These are phyloP conservation scores for Pseudogymnoascus sp. DNA, from an alignment of 2,329 filamentous ascomycete genomes.

Conservation along the genomic window DNA sequence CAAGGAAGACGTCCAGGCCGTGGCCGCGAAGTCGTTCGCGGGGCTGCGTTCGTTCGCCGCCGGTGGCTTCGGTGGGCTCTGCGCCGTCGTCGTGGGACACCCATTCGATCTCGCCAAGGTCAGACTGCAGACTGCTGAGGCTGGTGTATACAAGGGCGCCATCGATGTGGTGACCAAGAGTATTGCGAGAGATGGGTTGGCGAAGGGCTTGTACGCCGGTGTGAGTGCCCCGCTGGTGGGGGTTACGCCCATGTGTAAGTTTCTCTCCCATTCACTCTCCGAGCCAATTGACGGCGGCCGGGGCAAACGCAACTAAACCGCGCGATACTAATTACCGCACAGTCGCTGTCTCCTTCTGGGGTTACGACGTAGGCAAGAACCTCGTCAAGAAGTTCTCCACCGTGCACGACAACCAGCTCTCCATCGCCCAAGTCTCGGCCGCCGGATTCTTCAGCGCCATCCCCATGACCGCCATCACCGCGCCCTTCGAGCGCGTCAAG, in stretches of 20 bases:
- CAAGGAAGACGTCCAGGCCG: constrained; percentile 22
- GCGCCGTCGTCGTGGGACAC: constrained; percentile 88
- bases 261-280: not conserved
- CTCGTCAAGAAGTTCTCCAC: constrained; percentile 65
- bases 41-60: constrained; percentile 76
- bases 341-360: constrained; percentile 71
- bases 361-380: constrained; percentile 90
- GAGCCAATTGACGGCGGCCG: not conserved
- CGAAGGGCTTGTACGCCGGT: constrained; percentile 84
- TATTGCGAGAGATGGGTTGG: constrained; percentile 75
- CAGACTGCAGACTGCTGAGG: constrained; percentile 89
- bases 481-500: constrained; percentile 97
- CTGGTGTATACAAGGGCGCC: constrained; percentile 81
- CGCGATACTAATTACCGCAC: constrained; percentile 10
- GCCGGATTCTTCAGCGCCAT: constrained; percentile 97
- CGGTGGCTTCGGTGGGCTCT: constrained; percentile 87
- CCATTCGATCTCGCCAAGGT: constrained; percentile 98
- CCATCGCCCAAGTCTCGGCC: constrained; percentile 78
- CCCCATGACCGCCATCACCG: constrained; percentile 97
- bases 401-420: constrained; percentile 59
- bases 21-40: constrained; percentile 35
- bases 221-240: constrained; percentile 90
- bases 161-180: constrained; percentile 88
- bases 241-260: constrained; percentile 97
- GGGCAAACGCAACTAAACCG: not conserved